Base-by-base conservation (phyloP, 352 stramenopile genomes). In the Phytophthora nicotianae region DNA sequence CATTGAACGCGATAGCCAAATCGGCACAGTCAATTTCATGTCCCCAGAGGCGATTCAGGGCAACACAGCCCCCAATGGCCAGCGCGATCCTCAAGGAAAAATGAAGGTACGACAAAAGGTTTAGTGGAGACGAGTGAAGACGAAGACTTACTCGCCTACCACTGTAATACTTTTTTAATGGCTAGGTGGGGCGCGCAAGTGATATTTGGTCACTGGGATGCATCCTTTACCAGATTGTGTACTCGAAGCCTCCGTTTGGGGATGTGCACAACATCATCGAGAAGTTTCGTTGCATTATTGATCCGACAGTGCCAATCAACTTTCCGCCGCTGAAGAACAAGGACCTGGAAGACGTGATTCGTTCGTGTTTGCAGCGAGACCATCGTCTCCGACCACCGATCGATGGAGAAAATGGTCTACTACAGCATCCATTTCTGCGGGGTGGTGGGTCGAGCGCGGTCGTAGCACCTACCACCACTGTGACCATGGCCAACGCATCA, bases 151-250 rank as follows among this genome's bases (percentile, higher is more conserved):
- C 5, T 10, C 9, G 11, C 19, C 26, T 37, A 37, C 41, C 10
- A 14, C 21, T 32, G 11, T 9, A 11, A 16, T 42, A 8, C 38
- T 52, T 59, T 40, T 58, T 50, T 33, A 13, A 32, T 58, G 47
- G 8, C 9, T 75, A 95, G 79, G 80, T 97, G 27, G 90, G 90
- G 9, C 81, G 89, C 16, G 91, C 96, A 26, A 97, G 89, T 32
- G 96, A 99, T 72, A 96, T 99, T 63, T 98, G 95, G 95, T 98
- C 90, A n/a, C 73, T 98, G 0, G 95, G 96, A 27, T 98, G 95
- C 71, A 98, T 99, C 68, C 72, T 99, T 21, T 99, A 98, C 64
- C 95, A 98, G 79, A 97, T 99, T 71, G 89, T 98, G 19, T 98
- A 98, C 49, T 95, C 93, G 0, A 95, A 96, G 48, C 97, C 96